These are phyloP conservation scores for Lactarius sp. DNA, from an alignment of 768 basidiomycete genomes.

Conservation along the genomic window DNA sequence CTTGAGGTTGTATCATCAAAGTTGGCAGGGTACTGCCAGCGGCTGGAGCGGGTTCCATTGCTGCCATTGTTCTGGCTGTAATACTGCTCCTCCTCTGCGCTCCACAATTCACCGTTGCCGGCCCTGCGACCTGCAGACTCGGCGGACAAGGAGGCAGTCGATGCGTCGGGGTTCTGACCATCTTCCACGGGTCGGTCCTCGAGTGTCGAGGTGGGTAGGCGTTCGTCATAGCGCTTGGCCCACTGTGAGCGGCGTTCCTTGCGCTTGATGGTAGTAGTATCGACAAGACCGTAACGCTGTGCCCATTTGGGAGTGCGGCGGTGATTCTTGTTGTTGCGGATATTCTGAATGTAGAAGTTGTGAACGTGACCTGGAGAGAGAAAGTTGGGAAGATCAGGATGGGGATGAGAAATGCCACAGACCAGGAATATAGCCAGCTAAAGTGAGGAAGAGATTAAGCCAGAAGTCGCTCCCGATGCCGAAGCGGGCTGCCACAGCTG, in stretches of 20 bases:
- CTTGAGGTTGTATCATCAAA: constrained; percentile 49
- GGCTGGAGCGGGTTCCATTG: constrained; percentile 33
- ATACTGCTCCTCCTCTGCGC: constrained; percentile 67
- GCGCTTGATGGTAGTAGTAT: constrained; percentile 71
- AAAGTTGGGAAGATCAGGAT: constrained; percentile 3
- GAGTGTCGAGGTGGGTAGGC: constrained; percentile 61
- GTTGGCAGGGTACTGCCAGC: constrained; percentile 86
- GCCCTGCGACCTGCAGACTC: constrained; percentile 31
- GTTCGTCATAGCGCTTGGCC: constrained; percentile 83
- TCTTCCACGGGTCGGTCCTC: constrained; percentile 73
- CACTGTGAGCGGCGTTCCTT: constrained; percentile 80
- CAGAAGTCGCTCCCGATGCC: constrained; percentile 90
- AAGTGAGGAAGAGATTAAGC: constrained; percentile 82
- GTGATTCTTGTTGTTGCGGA: constrained; percentile 92
- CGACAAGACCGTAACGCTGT: constrained; percentile 82
- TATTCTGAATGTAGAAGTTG: constrained; percentile 95
- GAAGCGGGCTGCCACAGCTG: constrained; percentile 91
- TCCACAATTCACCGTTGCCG: constrained; percentile 63
- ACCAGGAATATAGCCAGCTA: constrained; percentile 91
- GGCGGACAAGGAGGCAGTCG: constrained; percentile 29
- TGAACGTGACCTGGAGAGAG: constrained; percentile 67
- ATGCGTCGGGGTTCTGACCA: constrained; percentile 52
- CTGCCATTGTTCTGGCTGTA: constrained; percentile 48
- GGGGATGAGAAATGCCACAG: constrained; percentile 23
- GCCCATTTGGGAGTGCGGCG: constrained; percentile 96